A percentile compares a stretch with the other conserved stretches of the same genome.
phyloP scores from a whole-genome alignment of 176 grass and related monocot genomes.

The Elaeis guineensis region DNA sequence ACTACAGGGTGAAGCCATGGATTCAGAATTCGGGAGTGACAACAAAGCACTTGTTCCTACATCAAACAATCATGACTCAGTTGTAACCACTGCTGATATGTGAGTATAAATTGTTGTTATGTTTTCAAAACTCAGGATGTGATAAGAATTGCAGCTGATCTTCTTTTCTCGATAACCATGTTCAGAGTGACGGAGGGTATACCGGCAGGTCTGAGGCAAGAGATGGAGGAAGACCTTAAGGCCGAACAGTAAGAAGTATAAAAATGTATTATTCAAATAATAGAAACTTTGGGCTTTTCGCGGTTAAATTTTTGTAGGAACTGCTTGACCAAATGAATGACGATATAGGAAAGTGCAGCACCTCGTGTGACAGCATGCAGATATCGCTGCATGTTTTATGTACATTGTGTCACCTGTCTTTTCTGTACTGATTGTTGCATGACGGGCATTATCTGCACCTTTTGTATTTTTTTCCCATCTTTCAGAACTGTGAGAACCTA shows the following conservation, averaged over 20 bases:
- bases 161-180: neutral
- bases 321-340: too few species aligned
- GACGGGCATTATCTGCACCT: too few species aligned
- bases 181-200: neutral
- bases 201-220: conserved; percentile 4
- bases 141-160: neutral
- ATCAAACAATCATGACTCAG: conserved; percentile 14
- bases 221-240: conserved; percentile 7
- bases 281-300: too few species aligned
- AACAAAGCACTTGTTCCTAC: conserved; percentile 6
- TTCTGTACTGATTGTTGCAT: too few species aligned
- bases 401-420: too few species aligned
- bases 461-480: too few species aligned
- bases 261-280: neutral
- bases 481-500: too few species aligned
- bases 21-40: conserved; percentile 18
- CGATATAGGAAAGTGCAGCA: too few species aligned
- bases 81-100: conserved; percentile 22
- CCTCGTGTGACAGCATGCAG: too few species aligned
- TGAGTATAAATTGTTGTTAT: conserved; percentile 4
- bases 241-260: neutral
- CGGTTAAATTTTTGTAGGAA: too few species aligned
- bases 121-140: too few species aligned
- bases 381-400: too few species aligned
- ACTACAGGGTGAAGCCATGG: conserved; percentile 11